phyloP scores from a whole-genome alignment of 2,329 filamentous ascomycete genomes.

The Cladosporium sp. region DNA sequence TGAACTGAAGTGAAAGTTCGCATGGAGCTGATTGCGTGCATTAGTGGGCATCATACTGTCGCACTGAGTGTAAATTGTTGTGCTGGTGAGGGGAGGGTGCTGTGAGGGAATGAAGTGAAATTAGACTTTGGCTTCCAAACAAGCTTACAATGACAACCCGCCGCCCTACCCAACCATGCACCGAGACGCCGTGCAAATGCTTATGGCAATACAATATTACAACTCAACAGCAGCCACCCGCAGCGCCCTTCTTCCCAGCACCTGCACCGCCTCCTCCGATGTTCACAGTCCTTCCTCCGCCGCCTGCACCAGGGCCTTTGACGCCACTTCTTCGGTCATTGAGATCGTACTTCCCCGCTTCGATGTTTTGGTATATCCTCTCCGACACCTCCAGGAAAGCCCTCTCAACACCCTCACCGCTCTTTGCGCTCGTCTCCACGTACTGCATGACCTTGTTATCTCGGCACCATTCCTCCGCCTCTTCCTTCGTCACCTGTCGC shows the following conservation, averaged over 20 bases:
- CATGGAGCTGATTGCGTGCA: no score
- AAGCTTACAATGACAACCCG: constrained; percentile 4
- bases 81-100: no score
- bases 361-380: constrained; percentile 94
- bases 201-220: neutral
- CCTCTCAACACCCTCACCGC: constrained; percentile 86
- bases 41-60: no score
- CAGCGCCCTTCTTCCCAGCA: constrained; percentile 7
- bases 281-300: constrained; percentile 40
- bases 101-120: neutral
- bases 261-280: constrained; percentile 23
- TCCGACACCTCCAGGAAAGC: constrained; percentile 93
- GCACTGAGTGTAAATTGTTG: no score
- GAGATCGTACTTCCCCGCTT: constrained; percentile 89
- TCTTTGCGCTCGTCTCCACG: constrained; percentile 95
- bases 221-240: constrained; percentile 5
- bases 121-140: neutral
- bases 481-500: constrained; percentile 73
- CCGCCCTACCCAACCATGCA: neutral
- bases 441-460: constrained; percentile 86
- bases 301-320: constrained; percentile 60
- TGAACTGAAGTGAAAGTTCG: no score
- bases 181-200: constrained; percentile 8
- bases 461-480: constrained; percentile 86
- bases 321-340: constrained; percentile 91